Percentiles rank a stretch among this genome's conserved stretches.
Evolutionary conservation across 169 alveolate species (phyloP).

Genomic region (Besnoitia besnoiti): DNA sequence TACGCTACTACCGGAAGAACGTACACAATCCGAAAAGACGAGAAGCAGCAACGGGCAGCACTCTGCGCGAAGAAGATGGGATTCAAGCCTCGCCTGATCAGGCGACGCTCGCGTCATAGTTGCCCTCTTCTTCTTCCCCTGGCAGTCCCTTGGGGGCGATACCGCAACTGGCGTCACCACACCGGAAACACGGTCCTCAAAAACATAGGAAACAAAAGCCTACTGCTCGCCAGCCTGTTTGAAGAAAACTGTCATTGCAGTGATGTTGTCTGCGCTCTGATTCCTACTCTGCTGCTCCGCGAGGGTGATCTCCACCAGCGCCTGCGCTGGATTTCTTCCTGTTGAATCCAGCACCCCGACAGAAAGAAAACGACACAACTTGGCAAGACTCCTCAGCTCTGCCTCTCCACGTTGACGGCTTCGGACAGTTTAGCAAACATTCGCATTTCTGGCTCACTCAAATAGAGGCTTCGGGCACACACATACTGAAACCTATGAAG

Average conservation of each 20-base stretch:
- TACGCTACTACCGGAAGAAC: neutral
- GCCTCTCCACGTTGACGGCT: no score
- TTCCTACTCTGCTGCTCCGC: slow-evolving; percentile 55
- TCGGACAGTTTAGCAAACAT: no score
- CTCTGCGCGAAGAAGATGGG: neutral
- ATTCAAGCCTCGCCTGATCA: no score
- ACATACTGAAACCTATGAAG: no score
- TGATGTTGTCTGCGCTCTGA: slow-evolving; percentile 63
- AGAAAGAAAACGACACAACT: neutral
- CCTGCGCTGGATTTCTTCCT: slow-evolving; percentile 57
- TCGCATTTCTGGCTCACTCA: no score
- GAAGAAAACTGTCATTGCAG: slow-evolving; percentile 53
- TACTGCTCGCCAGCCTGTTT: neutral
- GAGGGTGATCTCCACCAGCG: slow-evolving; percentile 56
- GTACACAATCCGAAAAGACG: neutral
- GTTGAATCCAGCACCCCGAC: no score
- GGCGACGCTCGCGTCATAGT: neutral
- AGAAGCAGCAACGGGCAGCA: neutral
- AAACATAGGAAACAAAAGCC: neutral
- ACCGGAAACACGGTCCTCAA: neutral
- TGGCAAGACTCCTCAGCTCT: no score
- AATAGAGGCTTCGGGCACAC: no score
- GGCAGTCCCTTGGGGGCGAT: neutral
- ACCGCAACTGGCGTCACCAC: neutral
- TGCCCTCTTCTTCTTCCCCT: neutral